These are phyloP conservation scores for Aspergillus viridinutans DNA, from an alignment of 2,329 filamentous ascomycete genomes.

Conservation along the genomic window DNA sequence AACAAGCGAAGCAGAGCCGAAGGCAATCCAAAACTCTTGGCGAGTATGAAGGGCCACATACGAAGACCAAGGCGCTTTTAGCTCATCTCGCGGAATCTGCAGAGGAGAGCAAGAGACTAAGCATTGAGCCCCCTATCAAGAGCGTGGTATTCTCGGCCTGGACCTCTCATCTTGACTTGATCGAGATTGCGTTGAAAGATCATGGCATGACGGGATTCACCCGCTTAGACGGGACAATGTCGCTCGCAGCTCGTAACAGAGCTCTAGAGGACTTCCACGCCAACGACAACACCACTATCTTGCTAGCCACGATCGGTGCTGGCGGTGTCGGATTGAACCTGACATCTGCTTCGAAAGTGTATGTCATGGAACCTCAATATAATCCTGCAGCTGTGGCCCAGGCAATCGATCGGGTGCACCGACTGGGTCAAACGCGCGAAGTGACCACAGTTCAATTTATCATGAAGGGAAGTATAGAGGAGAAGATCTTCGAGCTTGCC, in stretches of 20 bases:
- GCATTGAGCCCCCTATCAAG: slow-evolving; percentile 72
- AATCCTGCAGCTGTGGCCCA: slow-evolving; percentile 94
- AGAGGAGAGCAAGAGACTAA: slow-evolving; percentile 48
- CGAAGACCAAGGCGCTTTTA: slow-evolving; percentile 81
- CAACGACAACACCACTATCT: slow-evolving; percentile 67
- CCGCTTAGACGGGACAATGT: slow-evolving; percentile 90
- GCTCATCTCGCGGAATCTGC: slow-evolving; percentile 66
- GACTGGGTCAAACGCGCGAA: slow-evolving; percentile 81
- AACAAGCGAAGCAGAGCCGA: slow-evolving; percentile 48
- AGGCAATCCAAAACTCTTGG: slow-evolving; percentile 59
- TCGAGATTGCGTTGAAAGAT: slow-evolving; percentile 71
- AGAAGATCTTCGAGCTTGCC: slow-evolving; percentile 86
- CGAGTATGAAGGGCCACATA: slow-evolving; percentile 79
- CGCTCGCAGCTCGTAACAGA: slow-evolving; percentile 64
- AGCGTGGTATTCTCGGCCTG: slow-evolving; percentile 95
- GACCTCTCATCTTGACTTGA: slow-evolving; percentile 91
- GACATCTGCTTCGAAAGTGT: slow-evolving; percentile 79
- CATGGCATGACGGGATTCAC: slow-evolving; percentile 54
- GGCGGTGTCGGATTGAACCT: slow-evolving; percentile 90
- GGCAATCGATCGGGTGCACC: slow-evolving; percentile 88
- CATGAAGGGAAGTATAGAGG: slow-evolving; percentile 87
- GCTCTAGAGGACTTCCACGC: slow-evolving; percentile 76
- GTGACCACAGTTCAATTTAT: slow-evolving; percentile 86
- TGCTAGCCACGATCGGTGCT: slow-evolving; percentile 87
- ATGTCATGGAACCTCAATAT: slow-evolving; percentile 98